Evolutionary conservation across 495 filamentous ascomycete species (phyloP).

Genomic region (Sabuloglossum arenarium): DNA sequence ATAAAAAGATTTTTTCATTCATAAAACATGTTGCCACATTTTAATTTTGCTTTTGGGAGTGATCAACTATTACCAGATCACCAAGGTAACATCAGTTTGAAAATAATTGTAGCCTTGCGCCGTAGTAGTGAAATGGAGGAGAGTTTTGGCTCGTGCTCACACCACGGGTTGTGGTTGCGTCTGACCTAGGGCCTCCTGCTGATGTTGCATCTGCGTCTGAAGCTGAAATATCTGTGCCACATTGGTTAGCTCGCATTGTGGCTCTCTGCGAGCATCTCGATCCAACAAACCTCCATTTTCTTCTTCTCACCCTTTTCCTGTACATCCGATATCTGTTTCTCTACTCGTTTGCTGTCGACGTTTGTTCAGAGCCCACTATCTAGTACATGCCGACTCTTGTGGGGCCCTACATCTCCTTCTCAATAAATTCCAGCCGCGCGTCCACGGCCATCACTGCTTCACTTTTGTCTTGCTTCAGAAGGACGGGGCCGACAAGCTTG

Average conservation of each 20-base stretch:
- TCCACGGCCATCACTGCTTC: slow-evolving; percentile 83
- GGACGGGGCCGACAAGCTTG: slow-evolving; percentile 80
- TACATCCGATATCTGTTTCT: slow-evolving; percentile 56
- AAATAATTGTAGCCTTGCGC: background rate
- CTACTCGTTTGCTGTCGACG: slow-evolving; percentile 48
- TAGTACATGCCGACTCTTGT: background rate
- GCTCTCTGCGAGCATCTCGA: background rate
- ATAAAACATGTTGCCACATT: no score
- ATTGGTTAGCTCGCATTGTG: background rate
- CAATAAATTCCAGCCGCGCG: slow-evolving; percentile 75
- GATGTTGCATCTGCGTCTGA: slow-evolving; percentile 13
- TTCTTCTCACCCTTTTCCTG: slow-evolving; percentile 68
- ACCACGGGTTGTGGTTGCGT: background rate
- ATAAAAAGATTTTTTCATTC: no score
- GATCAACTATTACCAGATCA: no score
- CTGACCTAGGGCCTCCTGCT: slow-evolving; percentile 1
- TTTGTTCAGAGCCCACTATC: background rate
- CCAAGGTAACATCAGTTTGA: no score
- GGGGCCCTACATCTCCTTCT: slow-evolving; percentile 68
- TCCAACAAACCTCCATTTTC: slow-evolving; percentile 36
- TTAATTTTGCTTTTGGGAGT: no score
- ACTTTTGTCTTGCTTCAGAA: slow-evolving; percentile 79
- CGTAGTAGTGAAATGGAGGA: background rate
- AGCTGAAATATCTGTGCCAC: slow-evolving; percentile 15
- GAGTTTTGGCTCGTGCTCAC: background rate